Base-by-base conservation (phyloP, 257 asterid genomes). In the Sherardia arvensis region DNA sequence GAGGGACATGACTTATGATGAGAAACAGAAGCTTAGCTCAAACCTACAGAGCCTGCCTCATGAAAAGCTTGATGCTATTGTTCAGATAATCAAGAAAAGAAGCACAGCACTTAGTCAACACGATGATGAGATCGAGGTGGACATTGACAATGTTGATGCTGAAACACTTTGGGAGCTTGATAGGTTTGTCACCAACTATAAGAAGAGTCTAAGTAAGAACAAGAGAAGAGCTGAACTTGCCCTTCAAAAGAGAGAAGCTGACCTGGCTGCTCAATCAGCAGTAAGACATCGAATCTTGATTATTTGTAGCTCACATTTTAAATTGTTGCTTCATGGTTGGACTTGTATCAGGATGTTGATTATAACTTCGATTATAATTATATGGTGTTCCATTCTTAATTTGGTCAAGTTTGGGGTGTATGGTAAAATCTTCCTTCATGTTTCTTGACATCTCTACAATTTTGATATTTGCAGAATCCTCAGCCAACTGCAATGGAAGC, bases 151-250 rank as follows among this genome's bases (percentile, higher is more conserved):
- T 63, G 96, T 91, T 53, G 96, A 92, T 66, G 79, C 97, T 22
- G 98, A 92, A 80, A 88, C 98, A 12, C 86, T 92, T 25, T 92
- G 98, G 98, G 98, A 92, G 81, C 98, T 92, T 33, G 98, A 92
- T 79, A 83, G 98, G 69, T 88, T 92, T 66, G 97, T 92, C 67
- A 88, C 95, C 53, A 92, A 92, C 71, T 87, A 81, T 82, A 92
- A 85, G 76, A 91, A 91, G 84, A 74, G 92, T 78, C 72, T 91
- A 82, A 91, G 98, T 86, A 91, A 88, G 80, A 74, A 86, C 78
- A 86, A 83, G 82, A 83, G 94, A 74, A 91, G 83, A 71, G 96
- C 96, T 65, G 96, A 88, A 70, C 91, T 84, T 43, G 96, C 96
- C 59, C 85, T 67, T 38, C 94, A 80, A 77, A 82, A 85, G 21